Percentiles rank a stretch among this genome's conserved stretches.
Evolutionary conservation across 331 rosid species (phyloP).

Genomic region (Quercus lobata): DNA sequence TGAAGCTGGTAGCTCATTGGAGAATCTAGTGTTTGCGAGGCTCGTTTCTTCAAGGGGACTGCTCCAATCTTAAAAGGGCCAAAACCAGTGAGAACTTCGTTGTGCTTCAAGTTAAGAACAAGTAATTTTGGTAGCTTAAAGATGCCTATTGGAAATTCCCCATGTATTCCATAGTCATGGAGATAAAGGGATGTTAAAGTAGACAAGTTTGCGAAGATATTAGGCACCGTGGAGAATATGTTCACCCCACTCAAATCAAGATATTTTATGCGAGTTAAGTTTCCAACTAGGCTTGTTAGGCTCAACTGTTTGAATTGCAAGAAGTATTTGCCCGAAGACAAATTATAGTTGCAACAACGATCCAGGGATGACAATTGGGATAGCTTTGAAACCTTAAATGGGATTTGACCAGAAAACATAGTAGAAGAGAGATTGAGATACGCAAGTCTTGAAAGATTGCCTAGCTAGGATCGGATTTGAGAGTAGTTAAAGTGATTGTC

Average conservation of each 20-base stretch:
- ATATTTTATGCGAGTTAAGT: no score
- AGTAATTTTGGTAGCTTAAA: not conserved
- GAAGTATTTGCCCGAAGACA: no score
- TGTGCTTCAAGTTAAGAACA: not conserved
- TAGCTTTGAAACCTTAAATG: not conserved
- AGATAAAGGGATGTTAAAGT: not conserved
- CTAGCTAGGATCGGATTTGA: not conserved
- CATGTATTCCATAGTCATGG: not conserved
- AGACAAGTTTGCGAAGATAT: not conserved
- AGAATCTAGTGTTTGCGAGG: not conserved
- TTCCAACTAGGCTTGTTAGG: no score
- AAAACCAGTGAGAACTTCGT: not conserved
- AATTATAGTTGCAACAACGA: not conserved
- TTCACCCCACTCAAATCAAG: not conserved
- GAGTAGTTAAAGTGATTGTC: conserved; percentile 19
- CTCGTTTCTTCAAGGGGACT: not conserved
- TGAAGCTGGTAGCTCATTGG: not conserved
- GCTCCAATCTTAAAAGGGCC: not conserved
- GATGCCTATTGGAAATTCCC: not conserved
- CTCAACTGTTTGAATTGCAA: no score
- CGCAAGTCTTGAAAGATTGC: not conserved
- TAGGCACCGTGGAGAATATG: not conserved
- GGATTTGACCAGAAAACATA: no score
- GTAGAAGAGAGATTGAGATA: no score
- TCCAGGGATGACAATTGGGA: not conserved